Evolutionary conservation across 2,329 filamentous ascomycete genomes (phyloP).

Genomic region (Orbilia blumenaviensis): DNA sequence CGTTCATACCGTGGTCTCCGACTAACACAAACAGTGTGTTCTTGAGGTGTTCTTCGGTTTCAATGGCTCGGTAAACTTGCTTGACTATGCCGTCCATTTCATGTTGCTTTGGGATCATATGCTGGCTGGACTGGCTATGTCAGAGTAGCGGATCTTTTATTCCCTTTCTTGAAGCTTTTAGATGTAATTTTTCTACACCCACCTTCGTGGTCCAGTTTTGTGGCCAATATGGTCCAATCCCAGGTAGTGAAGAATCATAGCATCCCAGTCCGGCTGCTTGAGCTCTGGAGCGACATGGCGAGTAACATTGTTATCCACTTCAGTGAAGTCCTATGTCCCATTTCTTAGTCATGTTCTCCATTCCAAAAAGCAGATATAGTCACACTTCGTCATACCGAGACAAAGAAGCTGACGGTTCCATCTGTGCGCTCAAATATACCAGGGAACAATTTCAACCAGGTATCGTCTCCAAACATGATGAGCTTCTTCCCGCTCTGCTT

Average conservation of each 20-base stretch:
- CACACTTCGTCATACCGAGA: conserved; percentile 71
- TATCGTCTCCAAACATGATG: conserved; percentile 96
- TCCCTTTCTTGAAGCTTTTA: neutral
- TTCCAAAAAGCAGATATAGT: conserved; percentile 24
- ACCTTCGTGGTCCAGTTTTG: conserved; percentile 88
- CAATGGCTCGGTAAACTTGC: conserved; percentile 78
- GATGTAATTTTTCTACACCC: conserved; percentile 53
- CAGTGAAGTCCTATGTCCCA: conserved; percentile 81
- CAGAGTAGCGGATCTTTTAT: neutral
- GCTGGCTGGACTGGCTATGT: conserved; percentile 67
- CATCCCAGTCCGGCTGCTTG: conserved; percentile 81
- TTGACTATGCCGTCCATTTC: conserved; percentile 91
- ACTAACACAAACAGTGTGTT: conserved; percentile 85
- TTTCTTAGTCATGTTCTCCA: conserved; percentile 57
- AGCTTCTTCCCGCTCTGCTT: conserved; percentile 79
- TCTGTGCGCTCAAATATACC: conserved; percentile 85
- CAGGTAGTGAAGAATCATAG: conserved; percentile 93
- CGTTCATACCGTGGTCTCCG: conserved; percentile 99
- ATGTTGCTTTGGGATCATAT: conserved; percentile 90
- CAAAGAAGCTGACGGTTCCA: conserved; percentile 97
- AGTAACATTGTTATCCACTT: conserved; percentile 97
- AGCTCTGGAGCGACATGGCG: conserved; percentile 84
- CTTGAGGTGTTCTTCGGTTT: conserved; percentile 73
- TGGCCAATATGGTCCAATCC: conserved; percentile 97
- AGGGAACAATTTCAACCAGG: conserved; percentile 96